A percentile compares a stretch with the other conserved stretches of the same genome.
Conservation (phyloP, 495 filamentous ascomycete genomes). For the Penicillium cataractarum region DNA sequence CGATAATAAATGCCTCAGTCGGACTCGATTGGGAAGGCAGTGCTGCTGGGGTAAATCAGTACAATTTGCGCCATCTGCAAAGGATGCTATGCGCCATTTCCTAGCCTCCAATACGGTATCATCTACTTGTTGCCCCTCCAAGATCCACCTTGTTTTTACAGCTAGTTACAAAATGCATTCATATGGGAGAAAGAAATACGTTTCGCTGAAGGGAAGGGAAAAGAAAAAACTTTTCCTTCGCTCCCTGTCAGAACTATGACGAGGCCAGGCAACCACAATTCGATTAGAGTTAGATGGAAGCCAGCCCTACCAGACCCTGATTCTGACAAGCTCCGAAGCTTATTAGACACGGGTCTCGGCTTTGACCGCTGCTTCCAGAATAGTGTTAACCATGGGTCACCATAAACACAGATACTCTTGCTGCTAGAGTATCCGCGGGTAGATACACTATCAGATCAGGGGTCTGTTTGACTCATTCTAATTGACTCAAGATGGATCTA, state of each 20-base stretch:
- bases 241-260: neutral
- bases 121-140: neutral
- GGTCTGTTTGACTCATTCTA: neutral
- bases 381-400: neutral
- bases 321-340: neutral
- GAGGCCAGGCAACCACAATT: conserved; percentile 3
- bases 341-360: neutral
- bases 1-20: neutral
- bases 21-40: neutral
- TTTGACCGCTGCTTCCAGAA: neutral
- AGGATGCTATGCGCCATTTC: neutral
- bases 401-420: neutral
- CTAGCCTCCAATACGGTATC: neutral
- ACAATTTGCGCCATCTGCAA: neutral
- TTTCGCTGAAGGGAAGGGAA: neutral
- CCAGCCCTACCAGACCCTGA: neutral
- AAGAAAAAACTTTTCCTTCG: neutral
- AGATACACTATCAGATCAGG: neutral
- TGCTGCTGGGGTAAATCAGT: neutral
- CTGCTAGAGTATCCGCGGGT: neutral
- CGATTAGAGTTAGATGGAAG: neutral
- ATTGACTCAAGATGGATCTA: neutral
- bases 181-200: neutral
- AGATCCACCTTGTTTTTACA: neutral
- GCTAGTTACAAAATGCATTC: neutral